Conservation (phyloP, 306 rosid genomes). For the Glycine tomentella region DNA sequence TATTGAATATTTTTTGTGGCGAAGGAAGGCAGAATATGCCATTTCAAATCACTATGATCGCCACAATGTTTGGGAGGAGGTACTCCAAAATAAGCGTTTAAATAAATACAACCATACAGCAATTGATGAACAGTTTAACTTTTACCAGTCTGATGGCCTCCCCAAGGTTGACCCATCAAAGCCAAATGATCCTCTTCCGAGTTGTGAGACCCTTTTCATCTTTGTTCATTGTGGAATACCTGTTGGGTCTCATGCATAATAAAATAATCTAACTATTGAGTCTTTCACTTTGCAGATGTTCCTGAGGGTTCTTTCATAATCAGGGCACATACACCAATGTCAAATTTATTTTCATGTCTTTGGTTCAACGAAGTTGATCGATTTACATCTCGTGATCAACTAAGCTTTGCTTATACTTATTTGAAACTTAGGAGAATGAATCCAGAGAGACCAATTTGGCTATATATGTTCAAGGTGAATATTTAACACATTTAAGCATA, state of each 20-base stretch:
- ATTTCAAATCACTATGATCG: constrained; percentile 96
- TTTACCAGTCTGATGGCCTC: constrained; percentile 90
- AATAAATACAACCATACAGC: constrained; percentile 83
- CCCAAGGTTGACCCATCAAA: constrained; percentile 73
- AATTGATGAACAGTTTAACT: constrained; percentile 78
- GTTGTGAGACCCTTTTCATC: constrained; percentile 66
- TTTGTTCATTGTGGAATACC: constrained; percentile 48
- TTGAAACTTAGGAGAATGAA: constrained; percentile 86
- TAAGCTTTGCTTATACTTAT: constrained; percentile 91
- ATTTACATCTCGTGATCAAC: constrained; percentile 96
- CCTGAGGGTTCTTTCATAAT: constrained; percentile 96
- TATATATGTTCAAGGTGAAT: constrained; percentile 87
- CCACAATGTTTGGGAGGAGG: constrained; percentile 97
- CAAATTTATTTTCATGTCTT: constrained; percentile 94
- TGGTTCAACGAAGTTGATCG: constrained; percentile 98
- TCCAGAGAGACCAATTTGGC: constrained; percentile 68
- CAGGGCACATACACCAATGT: constrained; percentile 93
- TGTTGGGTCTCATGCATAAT: constrained; percentile 19
- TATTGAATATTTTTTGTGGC: constrained; percentile 89
- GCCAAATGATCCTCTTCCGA: constrained; percentile 72
- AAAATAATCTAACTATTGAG: constrained; percentile 33
- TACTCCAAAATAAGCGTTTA: constrained; percentile 89
- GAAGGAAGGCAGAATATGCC: constrained; percentile 83
- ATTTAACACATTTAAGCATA: not conserved
- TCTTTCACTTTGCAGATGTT: constrained; percentile 69